phyloP scores from a whole-genome alignment of 2,329 filamentous ascomycete species.

The Beauveria sp. region DNA sequence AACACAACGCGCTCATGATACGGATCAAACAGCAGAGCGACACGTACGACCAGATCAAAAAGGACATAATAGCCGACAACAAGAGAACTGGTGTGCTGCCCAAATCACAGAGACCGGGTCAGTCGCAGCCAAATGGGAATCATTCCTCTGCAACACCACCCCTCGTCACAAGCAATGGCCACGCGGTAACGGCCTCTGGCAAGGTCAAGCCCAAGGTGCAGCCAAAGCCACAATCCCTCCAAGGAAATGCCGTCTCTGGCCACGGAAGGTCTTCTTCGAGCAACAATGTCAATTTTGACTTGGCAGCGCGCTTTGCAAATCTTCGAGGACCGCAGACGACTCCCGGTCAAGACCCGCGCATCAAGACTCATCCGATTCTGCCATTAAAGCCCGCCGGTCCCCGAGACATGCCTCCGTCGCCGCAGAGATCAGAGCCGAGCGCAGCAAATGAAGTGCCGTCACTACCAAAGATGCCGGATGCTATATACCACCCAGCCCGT shows the following conservation, averaged over 20 bases:
- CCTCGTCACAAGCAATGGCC: not conserved
- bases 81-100: conserved; percentile 51
- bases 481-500: conserved; percentile 71
- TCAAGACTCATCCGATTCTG: conserved; percentile 40
- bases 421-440: conserved; percentile 36
- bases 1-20: conserved; percentile 43
- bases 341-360: conserved; percentile 44
- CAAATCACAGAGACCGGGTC: conserved; percentile 12
- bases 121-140: conserved; percentile 9
- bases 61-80: conserved; percentile 56
- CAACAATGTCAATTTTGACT: conserved; percentile 35
- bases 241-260: conserved; percentile 47
- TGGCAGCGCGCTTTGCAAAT: conserved; percentile 50
- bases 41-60: conserved; percentile 51
- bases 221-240: conserved; percentile 60
- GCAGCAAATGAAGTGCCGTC: conserved; percentile 45
- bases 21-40: conserved; percentile 40
- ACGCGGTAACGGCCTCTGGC: conserved; percentile 16
- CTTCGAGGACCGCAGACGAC: conserved; percentile 38
- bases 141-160: conserved; percentile 12
- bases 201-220: conserved; percentile 44
- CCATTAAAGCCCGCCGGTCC: conserved; percentile 36
- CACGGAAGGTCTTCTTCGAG: conserved; percentile 21
- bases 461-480: conserved; percentile 63
- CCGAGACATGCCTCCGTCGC: conserved; percentile 41